These are phyloP conservation scores for Trichoderma sp. DNA, from an alignment of 2,329 filamentous ascomycete species.

Conservation along the genomic window DNA sequence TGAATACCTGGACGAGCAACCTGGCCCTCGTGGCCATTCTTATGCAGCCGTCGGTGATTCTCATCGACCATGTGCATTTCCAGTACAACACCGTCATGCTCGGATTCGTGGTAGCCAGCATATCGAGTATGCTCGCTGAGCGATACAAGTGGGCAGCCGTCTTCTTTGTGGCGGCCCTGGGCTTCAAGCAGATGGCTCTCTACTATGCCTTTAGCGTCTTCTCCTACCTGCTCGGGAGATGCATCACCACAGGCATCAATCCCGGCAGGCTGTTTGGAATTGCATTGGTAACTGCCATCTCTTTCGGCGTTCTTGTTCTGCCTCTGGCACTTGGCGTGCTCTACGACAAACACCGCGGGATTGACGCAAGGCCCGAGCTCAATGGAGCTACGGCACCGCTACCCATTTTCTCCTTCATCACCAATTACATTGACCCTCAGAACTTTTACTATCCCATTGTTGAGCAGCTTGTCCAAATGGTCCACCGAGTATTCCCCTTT, in stretches of 20 bases:
- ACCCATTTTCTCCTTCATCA: constrained; percentile 58
- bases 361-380: constrained; percentile 55
- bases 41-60: constrained; percentile 84
- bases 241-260: constrained; percentile 71
- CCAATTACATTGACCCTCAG: constrained; percentile 57
- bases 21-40: constrained; percentile 86
- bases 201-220: constrained; percentile 96
- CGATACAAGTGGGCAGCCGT: constrained; percentile 84
- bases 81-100: constrained; percentile 99
- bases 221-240: constrained; percentile 83
- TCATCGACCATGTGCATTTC: constrained; percentile 94
- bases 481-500: constrained; percentile 95
- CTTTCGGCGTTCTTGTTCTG: constrained; percentile 72
- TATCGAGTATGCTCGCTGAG: constrained; percentile 85
- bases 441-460: constrained; percentile 71
- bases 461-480: constrained; percentile 75
- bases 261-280: constrained; percentile 69
- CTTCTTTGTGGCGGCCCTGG: constrained; percentile 90
- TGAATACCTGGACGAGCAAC: constrained; percentile 77
- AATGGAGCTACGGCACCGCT: constrained; percentile 60
- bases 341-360: constrained; percentile 64
- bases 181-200: constrained; percentile 98
- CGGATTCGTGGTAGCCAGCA: constrained; percentile 78
- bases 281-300: constrained; percentile 65
- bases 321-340: constrained; percentile 72